Evolutionary conservation across 805 yeast species (phyloP), one percentile per base, ranked within the genome.

Genomic region (Candida broadrunensis): DNA sequence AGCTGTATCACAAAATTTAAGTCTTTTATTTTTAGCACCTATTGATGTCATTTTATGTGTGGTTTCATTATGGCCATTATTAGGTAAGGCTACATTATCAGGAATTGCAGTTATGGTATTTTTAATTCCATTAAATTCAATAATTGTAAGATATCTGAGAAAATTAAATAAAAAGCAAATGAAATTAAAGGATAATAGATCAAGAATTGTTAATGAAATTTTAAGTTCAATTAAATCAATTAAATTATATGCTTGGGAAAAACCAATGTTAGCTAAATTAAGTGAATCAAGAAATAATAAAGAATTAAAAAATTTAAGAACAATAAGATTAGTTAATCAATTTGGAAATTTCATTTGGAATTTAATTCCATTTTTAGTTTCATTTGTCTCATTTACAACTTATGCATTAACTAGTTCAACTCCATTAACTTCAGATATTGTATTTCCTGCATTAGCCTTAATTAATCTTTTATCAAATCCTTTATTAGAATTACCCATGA

Each of bases 201-300:
- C 83, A 2, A 71, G 76, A 14, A 61, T 74, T 16, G 77, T 80
- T n/a, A 70, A 77, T 14, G 90, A 83, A 49, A 67, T 83, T 9
- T 56, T 83, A 37, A 68, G 71, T 30, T 72, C 81, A 23, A 78
- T 83, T 36, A 83, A 82, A 51, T 73, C 81, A 39, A 77, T 83
- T 48, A 83, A 83, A 51, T 60, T 83, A 20, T 83, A 81, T 51
- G 79, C 85, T 0, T 83, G 87, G 85, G 90, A 83, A 54, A 61
- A 64, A 24, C 83, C 88, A 18, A 79, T 82, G 80, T 51, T 79
- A 27, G 61, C 65, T 16, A 75, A 73, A 45, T 58, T 83, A 11
- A 51, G 64, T 11, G 73, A 72, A 42, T 70, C 78, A 21, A 72
- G 89, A 65, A 80, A 83, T 49, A 72, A 75, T 40, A 61, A 74